These are phyloP conservation scores for Atalantia buxifolia DNA, from an alignment of 345 rosid genomes.

Conservation along the genomic window DNA sequence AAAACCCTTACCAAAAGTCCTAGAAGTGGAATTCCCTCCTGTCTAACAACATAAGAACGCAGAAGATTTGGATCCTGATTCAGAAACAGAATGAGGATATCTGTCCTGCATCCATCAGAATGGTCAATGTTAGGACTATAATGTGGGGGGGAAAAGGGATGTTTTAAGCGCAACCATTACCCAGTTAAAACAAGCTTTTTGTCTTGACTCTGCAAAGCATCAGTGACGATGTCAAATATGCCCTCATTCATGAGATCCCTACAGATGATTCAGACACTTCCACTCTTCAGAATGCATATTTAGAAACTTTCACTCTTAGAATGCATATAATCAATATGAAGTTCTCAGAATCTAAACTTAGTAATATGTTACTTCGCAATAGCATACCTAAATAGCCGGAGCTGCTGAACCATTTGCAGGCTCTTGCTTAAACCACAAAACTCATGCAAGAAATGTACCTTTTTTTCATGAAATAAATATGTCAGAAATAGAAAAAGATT, in stretches of 20 bases:
- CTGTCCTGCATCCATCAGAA: constrained; percentile 86
- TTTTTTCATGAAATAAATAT: constrained; percentile 14
- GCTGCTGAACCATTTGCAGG: constrained; percentile 87
- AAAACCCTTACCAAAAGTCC: constrained; percentile 77
- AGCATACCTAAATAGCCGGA: constrained; percentile 70
- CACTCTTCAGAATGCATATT: constrained; percentile 10
- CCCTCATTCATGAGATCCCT: constrained; percentile 84
- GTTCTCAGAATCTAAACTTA: background rate
- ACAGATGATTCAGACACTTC: constrained; percentile 14
- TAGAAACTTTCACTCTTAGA: background rate
- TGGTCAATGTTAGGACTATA: constrained; percentile 19
- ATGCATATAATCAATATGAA: background rate
- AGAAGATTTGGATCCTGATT: constrained; percentile 71
- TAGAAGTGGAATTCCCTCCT: constrained; percentile 71
- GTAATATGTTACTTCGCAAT: constrained; percentile 13
- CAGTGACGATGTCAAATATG: constrained; percentile 69
- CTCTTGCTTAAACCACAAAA: constrained; percentile 86
- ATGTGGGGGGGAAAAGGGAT: background rate
- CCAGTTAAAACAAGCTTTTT: constrained; percentile 82
- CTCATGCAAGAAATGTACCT: constrained; percentile 86
- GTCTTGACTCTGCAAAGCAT: constrained; percentile 69
- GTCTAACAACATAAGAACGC: constrained; percentile 66
- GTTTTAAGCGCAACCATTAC: constrained; percentile 36
- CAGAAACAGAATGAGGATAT: constrained; percentile 79
- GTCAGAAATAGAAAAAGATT: background rate